These are phyloP conservation scores for Calonectria multiphialidica DNA, from an alignment of 2,329 filamentous ascomycete genomes.

Conservation along the genomic window DNA sequence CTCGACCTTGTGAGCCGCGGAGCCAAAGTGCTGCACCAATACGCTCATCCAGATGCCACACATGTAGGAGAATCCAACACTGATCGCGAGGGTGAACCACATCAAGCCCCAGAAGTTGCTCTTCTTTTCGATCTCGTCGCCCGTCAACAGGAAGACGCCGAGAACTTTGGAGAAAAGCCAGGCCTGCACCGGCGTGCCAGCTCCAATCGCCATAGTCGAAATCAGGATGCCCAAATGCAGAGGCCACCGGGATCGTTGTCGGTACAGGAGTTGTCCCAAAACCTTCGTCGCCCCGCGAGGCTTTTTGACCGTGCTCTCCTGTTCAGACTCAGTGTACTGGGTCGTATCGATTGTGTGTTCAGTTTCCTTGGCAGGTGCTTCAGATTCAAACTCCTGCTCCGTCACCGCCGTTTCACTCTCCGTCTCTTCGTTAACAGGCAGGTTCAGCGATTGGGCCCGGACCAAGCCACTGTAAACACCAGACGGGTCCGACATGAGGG, in stretches of 20 bases:
- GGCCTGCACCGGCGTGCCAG: constrained; percentile 44
- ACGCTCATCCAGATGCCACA: constrained; percentile 36
- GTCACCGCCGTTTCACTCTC: not conserved
- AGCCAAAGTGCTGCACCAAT: constrained; percentile 27
- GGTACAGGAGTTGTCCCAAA: constrained; percentile 35
- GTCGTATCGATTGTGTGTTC: not conserved
- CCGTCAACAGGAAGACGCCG: constrained; percentile 38
- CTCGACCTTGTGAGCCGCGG: constrained; percentile 41
- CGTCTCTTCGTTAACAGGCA: not conserved
- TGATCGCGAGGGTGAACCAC: constrained; percentile 46
- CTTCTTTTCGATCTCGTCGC: constrained; percentile 43
- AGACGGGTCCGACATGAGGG: constrained; percentile 63
- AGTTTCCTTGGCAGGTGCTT: not conserved
- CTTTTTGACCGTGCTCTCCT: not conserved
- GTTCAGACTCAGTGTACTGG: accelerated
- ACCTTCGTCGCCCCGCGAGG: constrained; percentile 17
- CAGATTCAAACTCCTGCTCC: constrained; percentile 1
- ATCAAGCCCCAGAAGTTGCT: constrained; percentile 47
- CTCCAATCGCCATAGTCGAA: constrained; percentile 40
- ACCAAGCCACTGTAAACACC: constrained; percentile 41
- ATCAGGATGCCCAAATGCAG: constrained; percentile 40
- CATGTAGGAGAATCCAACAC: constrained; percentile 45
- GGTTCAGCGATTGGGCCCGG: constrained; percentile 33
- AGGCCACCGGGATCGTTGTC: constrained; percentile 39
- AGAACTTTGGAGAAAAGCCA: constrained; percentile 47